Base-by-base conservation (phyloP, 2,329 filamentous ascomycete genomes). In the Dactylellina parvicollis region DNA sequence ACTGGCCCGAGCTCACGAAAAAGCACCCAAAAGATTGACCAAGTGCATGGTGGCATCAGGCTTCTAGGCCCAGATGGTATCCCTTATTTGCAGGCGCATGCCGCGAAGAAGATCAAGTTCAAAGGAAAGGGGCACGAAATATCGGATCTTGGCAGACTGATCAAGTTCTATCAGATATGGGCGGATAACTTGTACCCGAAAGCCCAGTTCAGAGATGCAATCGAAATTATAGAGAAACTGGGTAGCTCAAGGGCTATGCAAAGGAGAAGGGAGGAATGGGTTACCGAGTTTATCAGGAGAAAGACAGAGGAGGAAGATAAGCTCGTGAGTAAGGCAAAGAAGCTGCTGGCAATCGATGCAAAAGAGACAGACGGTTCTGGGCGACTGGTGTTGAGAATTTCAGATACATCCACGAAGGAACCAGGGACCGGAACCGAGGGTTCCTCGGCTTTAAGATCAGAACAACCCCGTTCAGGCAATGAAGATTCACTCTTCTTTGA, bases 111-210 rank as follows among this genome's bases (percentile, higher is more conserved):
- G 46, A 82, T 97, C 18, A 91, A 87, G 76, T 88, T 97, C 77
- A 96, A 94, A 80, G 95, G 95, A 54, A 98, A 96, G 81, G 94
- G 93, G 0, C 92, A 98, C 79, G 95, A 99, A 83, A 91, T 92
- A 78, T 22, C 46, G 16, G 95, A 99, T 79, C 87, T 92, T 9
- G 86, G 89, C 0, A 87, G 89, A 14, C 85, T 99, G 22, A 85
- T 99, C 50, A 92, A 91, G 22, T 91, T 96, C 79, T 99, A 98
- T 79, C 95, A 98, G 80, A 82, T 96, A 64, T 99, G 95, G 95
- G 89, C 99, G 1, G 94, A 99, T 81, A 92, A 97, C 79, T 84
- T 99, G 10, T 99, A 93, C 79, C 95, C 95, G 10, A 92, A 96
- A 79, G 95, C 94, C 3, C 94, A 92, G 78, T 99, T 99, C 78